phyloP scores from a whole-genome alignment of 768 basidiomycete species.

The Leccinum sublutescens region DNA sequence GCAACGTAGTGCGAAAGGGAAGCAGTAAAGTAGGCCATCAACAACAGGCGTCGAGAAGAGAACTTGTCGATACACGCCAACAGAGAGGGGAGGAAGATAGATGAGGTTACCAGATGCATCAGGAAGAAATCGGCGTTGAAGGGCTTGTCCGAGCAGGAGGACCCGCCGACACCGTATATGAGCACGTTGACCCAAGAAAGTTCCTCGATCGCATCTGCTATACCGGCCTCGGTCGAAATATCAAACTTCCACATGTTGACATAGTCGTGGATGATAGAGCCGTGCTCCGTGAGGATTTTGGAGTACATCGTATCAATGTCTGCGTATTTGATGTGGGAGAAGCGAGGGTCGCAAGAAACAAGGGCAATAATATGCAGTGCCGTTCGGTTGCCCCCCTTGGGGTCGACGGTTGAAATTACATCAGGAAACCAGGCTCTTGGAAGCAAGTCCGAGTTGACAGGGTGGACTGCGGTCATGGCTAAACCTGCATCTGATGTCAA shows the following conservation, averaged over 20 bases:
- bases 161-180: slow-evolving; percentile 59
- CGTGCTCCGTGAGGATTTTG: slow-evolving; percentile 31
- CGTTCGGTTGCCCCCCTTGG: slow-evolving; percentile 16
- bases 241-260: slow-evolving; percentile 48
- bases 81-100: slow-evolving; percentile 57
- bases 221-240: slow-evolving; percentile 32
- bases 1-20: slow-evolving; percentile 31
- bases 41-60: slow-evolving; percentile 25
- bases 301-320: slow-evolving; percentile 34
- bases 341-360: slow-evolving; percentile 48
- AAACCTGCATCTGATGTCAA: slow-evolving; percentile 43
- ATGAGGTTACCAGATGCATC: slow-evolving; percentile 70
- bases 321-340: slow-evolving; percentile 22
- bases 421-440: slow-evolving; percentile 25
- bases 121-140: slow-evolving; percentile 70
- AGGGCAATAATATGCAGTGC: slow-evolving; percentile 53
- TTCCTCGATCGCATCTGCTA: slow-evolving; percentile 59
- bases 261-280: slow-evolving; percentile 40
- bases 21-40: slow-evolving; percentile 30
- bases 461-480: slow-evolving; percentile 45
- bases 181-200: slow-evolving; percentile 53
- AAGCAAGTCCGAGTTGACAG: slow-evolving; percentile 15
- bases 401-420: slow-evolving; percentile 12
- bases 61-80: slow-evolving; percentile 34
- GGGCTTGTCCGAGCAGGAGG: slow-evolving; percentile 39